Conservation (phyloP, 108 stramenopile species). For the Cyclotella sp. region DNA sequence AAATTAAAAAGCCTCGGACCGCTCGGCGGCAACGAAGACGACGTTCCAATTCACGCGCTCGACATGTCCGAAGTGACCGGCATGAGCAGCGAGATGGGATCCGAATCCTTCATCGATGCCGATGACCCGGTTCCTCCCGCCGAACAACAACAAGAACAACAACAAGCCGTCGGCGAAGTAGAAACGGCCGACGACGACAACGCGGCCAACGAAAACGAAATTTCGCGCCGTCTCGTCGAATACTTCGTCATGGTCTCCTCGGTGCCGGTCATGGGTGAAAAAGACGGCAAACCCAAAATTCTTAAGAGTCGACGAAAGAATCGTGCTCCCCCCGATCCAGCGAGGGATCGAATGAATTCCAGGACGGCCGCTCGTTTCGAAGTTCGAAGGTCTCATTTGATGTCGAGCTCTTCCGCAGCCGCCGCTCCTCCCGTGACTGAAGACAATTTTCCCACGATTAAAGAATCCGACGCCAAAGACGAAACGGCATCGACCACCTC, state of each 20-base stretch:
- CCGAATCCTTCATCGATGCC: constrained; percentile 1
- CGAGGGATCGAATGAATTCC: constrained; percentile 32
- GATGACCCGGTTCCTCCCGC: background rate
- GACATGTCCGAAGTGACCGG: constrained; percentile 3
- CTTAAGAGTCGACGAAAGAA: constrained; percentile 7
- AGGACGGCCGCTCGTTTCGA: constrained; percentile 28
- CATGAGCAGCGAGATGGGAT: background rate
- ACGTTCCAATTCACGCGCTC: background rate
- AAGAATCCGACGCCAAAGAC: constrained; percentile 11
- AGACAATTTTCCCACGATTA: background rate
- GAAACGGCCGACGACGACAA: background rate
- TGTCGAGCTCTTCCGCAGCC: background rate
- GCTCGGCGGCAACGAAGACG: background rate
- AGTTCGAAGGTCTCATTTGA: constrained; percentile 33
- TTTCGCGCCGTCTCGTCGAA: constrained; percentile 71
- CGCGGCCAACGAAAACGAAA: constrained; percentile 7
- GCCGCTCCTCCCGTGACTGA: background rate
- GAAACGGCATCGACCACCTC: constrained; percentile 9
- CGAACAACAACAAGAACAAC: background rate
- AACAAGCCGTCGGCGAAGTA: background rate
- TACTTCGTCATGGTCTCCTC: constrained; percentile 85
- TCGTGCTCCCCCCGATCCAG: constrained; percentile 36
- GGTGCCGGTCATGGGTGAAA: constrained; percentile 36
- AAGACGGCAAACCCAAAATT: constrained; percentile 17
- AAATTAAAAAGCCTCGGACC: background rate